phyloP scores from a whole-genome alignment of 352 stramenopile genomes.

The Globisporangium orthogonon region DNA sequence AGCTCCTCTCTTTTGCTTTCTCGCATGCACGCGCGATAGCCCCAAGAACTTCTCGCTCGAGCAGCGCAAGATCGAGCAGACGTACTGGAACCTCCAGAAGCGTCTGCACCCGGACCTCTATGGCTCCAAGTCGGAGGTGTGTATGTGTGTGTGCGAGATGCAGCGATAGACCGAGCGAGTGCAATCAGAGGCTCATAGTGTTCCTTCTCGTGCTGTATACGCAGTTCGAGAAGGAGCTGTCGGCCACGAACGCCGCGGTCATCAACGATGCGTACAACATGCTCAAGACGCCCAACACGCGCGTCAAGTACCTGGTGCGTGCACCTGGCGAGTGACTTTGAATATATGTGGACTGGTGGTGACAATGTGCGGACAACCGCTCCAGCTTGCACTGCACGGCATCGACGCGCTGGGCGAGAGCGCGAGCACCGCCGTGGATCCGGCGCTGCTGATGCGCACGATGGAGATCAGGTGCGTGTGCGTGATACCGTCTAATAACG shows the following conservation, averaged over 20 bases:
- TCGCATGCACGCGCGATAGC: slow-evolving; percentile 13
- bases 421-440: slow-evolving; percentile 70
- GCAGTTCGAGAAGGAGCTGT: slow-evolving; percentile 79
- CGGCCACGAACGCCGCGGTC: slow-evolving; percentile 66
- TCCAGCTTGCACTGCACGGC: slow-evolving; percentile 67
- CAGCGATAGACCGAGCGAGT: neutral
- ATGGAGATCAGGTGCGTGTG: slow-evolving; percentile 72
- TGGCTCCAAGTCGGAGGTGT: slow-evolving; percentile 78
- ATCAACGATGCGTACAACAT: slow-evolving; percentile 87
- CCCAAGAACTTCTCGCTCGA: slow-evolving; percentile 79
- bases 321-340: neutral
- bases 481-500: neutral
- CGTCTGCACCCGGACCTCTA: slow-evolving; percentile 81
- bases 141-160: neutral
- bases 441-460: slow-evolving; percentile 72
- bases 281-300: slow-evolving; percentile 80
- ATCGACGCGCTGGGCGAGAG: slow-evolving; percentile 76
- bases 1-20: neutral
- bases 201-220: neutral
- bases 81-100: slow-evolving; percentile 87
- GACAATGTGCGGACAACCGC: neutral
- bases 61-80: slow-evolving; percentile 77
- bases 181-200: neutral
- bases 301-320: slow-evolving; percentile 77
- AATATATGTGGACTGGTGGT: neutral